Evolutionary conservation across 495 filamentous ascomycete genomes (phyloP), one percentile per base, ranked within the genome.

Genomic region (Paragyromitra xinjiangensis): DNA sequence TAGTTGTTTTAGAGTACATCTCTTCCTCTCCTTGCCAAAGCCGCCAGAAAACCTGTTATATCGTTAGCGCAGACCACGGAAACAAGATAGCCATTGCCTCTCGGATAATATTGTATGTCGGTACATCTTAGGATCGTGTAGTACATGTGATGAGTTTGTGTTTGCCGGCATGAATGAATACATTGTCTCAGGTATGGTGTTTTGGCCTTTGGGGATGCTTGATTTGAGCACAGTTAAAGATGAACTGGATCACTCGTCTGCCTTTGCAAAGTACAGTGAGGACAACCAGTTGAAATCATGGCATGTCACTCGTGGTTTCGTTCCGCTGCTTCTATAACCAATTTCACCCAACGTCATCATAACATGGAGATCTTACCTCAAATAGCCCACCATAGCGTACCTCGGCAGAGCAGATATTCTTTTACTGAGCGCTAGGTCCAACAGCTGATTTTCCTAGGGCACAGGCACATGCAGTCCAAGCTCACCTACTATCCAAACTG

Each of bases 291-390:
- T 22, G 16, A 39, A 42, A 63, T 42, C 59, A 63, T 63, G 7
- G 22, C 6, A 42, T 40, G 22, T 63, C 59, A 63, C 59, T 63
- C 59, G 59, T n/a, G 7, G 19, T 42, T 63, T 63, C 3, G 22
- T 22, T 29, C 22, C 14, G 55, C 24, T 11, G 6, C 19, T 53
- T 8, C 19, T 7, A 39, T 16, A 6, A 3, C 11, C 1, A 6
- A 34, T 59, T 59, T 7, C 24, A n/a, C 16, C 16, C 12, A 59
- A 16, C 9, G 3, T 19, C 24, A 3, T 34, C 2, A 34, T 34
- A 34, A 34, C 29, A 34, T 34, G 29, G 29, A 34, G 4, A 34
- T 34, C 29, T 34, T 3, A 34, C 29, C 29, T 34, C 26, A 34
- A 34, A 34, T 34, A 34, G 2, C 29, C 29, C 29, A 34, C 29